A percentile compares a stretch with the other conserved stretches of the same genome.
Conservation (phyloP, 2,329 filamentous ascomycete species). For the Coniochaeta pulveracea region DNA sequence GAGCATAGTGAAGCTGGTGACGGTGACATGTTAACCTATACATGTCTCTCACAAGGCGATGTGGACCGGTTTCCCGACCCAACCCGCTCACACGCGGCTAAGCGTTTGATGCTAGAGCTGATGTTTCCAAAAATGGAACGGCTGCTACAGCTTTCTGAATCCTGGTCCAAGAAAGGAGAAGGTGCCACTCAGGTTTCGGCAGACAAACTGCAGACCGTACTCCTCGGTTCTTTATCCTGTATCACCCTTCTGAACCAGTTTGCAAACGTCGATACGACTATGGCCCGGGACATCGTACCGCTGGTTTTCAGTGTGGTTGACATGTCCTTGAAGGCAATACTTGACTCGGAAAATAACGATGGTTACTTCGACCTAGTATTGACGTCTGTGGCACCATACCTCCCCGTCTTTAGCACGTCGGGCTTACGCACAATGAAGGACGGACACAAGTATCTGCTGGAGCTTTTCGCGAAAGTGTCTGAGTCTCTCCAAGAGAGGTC, state of each 20-base stretch:
- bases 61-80: conserved; percentile 18
- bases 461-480: conserved; percentile 29
- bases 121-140: conserved; percentile 41
- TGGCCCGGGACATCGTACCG: conserved; percentile 36
- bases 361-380: conserved; percentile 35
- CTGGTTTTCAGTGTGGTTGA: conserved; percentile 28
- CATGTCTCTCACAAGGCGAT: conserved; percentile 6
- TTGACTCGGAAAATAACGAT: conserved; percentile 31
- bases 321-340: conserved; percentile 25
- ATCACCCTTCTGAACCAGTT: conserved; percentile 36
- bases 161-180: conserved; percentile 34
- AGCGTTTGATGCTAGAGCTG: conserved; percentile 41
- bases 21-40: conserved; percentile 1
- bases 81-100: conserved; percentile 29
- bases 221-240: conserved; percentile 34
- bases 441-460: conserved; percentile 28
- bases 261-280: conserved; percentile 31
- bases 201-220: conserved; percentile 39
- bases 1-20: conserved; percentile 17
- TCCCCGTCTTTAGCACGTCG: conserved; percentile 30
- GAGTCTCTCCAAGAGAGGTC: conserved; percentile 19
- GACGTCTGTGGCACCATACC: conserved; percentile 28
- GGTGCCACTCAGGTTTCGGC: conserved; percentile 36
- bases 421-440: conserved; percentile 25
- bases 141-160: conserved; percentile 30